Base-by-base conservation (phyloP, 2,329 filamentous ascomycete species). In the Trichoderma sp. region DNA sequence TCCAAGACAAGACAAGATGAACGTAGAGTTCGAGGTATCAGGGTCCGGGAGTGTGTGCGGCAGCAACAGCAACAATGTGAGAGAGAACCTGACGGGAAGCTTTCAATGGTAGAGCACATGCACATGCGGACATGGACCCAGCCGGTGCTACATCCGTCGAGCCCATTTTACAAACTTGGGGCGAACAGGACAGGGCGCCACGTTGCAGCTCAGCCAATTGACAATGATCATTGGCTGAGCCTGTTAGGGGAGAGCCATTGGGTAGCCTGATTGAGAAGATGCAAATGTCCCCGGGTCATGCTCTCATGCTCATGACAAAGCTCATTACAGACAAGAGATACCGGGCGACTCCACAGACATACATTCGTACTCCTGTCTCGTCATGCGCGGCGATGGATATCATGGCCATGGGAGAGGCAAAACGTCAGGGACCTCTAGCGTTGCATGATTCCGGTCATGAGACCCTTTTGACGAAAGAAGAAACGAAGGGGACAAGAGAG, bases 401-500 rank as follows among this genome's bases (percentile, higher is more conserved):
- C 50, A 60, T 71, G 53, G 72, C 41, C 45, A 41, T 71, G 72
- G 56, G 75, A 68, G 71, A 76, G 59, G 64, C 33, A 76, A 78
- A 77, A 71, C 75, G 50, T 77, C 64, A 75, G 75, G 74, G 64
- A 38, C 75, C 73, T 80, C 50, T 82, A 80, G 80, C 81, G 80
- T 80, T 77, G 79, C 78, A 79, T 79, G 75, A 74, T 76, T 21
- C 75, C 76, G 81, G 80, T 82, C 81, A 81, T 82, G 81, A 78
- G 81, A 82, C 80, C 80, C 80, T 76, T 66, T 45, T 62, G 62
- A 50, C 45, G 35, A 50, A 72, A 24, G 29, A 72, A 62, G 59
- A 72, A 72, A 72, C 4, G 35, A 18, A 73, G 16, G 29, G n/a
- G 33, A 64, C 7, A 33, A 31, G 29, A 71, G 16, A 45, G 35